Evolutionary conservation across 2,329 filamentous ascomycete species (phyloP), one percentile per base, ranked within the genome.

Genomic region (Diaporthe aspalathi): DNA sequence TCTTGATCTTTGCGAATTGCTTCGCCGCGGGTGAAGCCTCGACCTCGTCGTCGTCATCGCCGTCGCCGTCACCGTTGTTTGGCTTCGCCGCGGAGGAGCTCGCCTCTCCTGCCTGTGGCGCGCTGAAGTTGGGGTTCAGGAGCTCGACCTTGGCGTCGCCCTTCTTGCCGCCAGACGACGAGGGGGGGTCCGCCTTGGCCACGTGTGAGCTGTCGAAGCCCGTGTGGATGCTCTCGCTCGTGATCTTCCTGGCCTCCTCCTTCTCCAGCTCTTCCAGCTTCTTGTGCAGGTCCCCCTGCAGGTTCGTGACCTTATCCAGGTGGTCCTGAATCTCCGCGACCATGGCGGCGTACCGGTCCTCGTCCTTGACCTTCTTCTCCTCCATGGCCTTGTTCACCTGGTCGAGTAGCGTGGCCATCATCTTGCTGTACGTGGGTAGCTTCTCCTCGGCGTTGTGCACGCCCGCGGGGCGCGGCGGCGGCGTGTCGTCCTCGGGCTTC

Each of bases 381-480:
- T 95, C 93, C 45, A 97, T 86, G 65, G 93, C 90, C 82, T 89
- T 87, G 77, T 97, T 98, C 52, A 98, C 94, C 81, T 97, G 93
- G 78, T 99, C 96, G 24, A 98, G 88, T 77, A 99, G 83, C n/a
- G 92, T 90, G n/a, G 93, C 93, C 92, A 99, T 95, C 96, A 99
- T 99, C 85, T 97, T 94, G 49, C 94, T 96, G 79, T 97, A 99
- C 17, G 91, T 92, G 0, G 93, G 94, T 76, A 93, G 90, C 78
- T 87, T 90, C 80, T 92, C 89, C 76, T 92, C 90, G 68, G 94
- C 87, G 52, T 88, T 87, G 78, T 97, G 92, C 35, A 98, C 92
- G 57, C 93, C 94, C 75, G 91, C 91, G 1, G 95, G 95, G 29
- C 93, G 86, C 63, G 89, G 86, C 11, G 93, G 91, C 4, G 94